A percentile compares a stretch with the other conserved stretches of the same genome.
Conservation (phyloP, 805 yeast species). For the Candida saitoana region DNA sequence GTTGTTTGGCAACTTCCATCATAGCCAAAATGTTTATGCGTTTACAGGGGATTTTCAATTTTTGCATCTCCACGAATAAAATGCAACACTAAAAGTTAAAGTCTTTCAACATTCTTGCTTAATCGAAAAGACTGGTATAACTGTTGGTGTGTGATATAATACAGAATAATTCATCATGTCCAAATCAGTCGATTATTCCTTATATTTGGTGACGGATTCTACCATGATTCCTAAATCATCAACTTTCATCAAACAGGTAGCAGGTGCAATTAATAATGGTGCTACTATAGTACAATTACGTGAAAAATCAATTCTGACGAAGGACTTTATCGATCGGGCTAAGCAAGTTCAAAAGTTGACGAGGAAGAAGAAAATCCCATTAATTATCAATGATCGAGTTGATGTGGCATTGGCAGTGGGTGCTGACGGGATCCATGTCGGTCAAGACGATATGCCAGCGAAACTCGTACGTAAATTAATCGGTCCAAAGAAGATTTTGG, state of each 20-base stretch:
- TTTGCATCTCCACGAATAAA: too few relatives aligned
- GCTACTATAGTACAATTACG: constrained; percentile 80
- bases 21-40: not conserved
- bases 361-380: constrained; percentile 55
- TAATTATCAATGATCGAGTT: constrained; percentile 79
- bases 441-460: constrained; percentile 83
- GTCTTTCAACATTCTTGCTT: too few relatives aligned
- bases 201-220: constrained; percentile 79
- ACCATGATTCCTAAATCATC: constrained; percentile 58
- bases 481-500: constrained; percentile 74
- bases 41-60: not conserved
- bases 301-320: constrained; percentile 70
- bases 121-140: too few relatives aligned
- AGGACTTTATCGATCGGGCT: constrained; percentile 64
- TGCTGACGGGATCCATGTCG: constrained; percentile 91
- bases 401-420: constrained; percentile 87
- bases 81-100: too few relatives aligned
- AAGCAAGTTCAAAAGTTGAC: constrained; percentile 58
- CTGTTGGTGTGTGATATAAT: not conserved
- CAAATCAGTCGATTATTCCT: constrained; percentile 44
- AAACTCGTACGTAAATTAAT: constrained; percentile 54
- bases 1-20: too few relatives aligned
- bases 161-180: not conserved
- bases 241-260: constrained; percentile 56
- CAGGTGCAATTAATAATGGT: constrained; percentile 62